A percentile compares a stretch with the other conserved stretches of the same genome.
Conservation (phyloP, 164 flowering plant genomes). For the Saururus chinensis region DNA sequence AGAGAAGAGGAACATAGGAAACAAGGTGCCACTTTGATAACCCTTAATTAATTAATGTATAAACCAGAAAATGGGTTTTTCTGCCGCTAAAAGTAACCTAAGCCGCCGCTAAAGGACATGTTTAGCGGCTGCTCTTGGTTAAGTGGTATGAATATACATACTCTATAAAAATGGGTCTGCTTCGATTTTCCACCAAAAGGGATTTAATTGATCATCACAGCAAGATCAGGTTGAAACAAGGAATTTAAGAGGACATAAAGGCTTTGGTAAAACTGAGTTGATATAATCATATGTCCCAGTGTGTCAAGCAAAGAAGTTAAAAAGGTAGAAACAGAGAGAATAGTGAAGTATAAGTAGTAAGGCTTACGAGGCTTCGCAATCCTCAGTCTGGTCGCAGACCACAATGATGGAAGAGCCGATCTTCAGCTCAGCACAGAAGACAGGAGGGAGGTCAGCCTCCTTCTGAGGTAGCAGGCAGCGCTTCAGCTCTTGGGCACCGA, state of each 20-base stretch:
- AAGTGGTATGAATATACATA: no score
- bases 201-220: no score
- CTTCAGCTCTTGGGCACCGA: conserved; percentile 66
- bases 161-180: no score
- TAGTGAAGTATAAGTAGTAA: background rate
- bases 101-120: no score
- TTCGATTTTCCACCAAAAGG: background rate
- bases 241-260: no score
- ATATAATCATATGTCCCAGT: no score
- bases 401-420: conserved; percentile 39
- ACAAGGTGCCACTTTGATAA: background rate
- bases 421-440: conserved; percentile 55
- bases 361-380: conserved; percentile 30
- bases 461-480: conserved; percentile 56
- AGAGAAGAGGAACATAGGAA: background rate
- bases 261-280: no score
- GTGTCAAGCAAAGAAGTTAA: background rate
- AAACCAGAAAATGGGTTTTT: no score
- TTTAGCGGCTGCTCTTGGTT: no score
- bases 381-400: conserved; percentile 42
- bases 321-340: background rate
- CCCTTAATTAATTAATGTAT: no score
- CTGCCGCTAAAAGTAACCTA: no score
- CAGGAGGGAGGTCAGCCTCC: conserved; percentile 71
- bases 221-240: no score